Percentiles rank a stretch among this genome's conserved stretches.
These are phyloP conservation scores for Lagenaria siceraria DNA, from an alignment of 306 rosid species.

Conservation along the genomic window DNA sequence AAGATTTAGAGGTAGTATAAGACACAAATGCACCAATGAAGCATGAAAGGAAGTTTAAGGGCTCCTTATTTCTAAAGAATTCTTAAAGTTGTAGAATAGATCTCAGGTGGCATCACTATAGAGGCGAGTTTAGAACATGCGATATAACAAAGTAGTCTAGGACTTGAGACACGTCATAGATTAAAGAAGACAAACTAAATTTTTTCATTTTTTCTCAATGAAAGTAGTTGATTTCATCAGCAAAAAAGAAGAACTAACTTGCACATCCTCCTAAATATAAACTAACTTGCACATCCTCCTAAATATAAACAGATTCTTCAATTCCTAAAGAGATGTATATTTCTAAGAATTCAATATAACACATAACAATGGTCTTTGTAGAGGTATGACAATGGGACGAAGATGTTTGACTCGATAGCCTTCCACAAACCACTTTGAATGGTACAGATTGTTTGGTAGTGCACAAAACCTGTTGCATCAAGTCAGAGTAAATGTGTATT, in stretches of 20 bases:
- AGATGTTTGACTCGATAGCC: neutral
- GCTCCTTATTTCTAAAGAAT: neutral
- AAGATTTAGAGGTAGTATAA: neutral
- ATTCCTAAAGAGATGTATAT: neutral
- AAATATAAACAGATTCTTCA: neutral
- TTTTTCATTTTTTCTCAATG: too few relatives aligned
- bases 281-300: neutral
- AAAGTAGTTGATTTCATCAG: too few relatives aligned
- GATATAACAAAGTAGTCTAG: neutral
- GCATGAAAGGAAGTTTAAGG: neutral
- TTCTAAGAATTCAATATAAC: neutral
- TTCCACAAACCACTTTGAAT: neutral
- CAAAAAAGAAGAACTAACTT: too few relatives aligned
- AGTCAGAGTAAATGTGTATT: neutral
- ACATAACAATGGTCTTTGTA: neutral
- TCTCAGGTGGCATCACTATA: neutral
- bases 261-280: too few relatives aligned
- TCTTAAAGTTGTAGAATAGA: neutral
- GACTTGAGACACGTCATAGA: neutral
- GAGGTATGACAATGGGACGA: neutral
- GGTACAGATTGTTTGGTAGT: neutral
- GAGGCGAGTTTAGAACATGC: neutral
- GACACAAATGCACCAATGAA: neutral
- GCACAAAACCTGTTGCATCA: constrained; percentile 12
- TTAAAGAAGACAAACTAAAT: neutral